Evolutionary conservation across 257 asterid genomes (phyloP).

Genomic region (Plantago major): DNA sequence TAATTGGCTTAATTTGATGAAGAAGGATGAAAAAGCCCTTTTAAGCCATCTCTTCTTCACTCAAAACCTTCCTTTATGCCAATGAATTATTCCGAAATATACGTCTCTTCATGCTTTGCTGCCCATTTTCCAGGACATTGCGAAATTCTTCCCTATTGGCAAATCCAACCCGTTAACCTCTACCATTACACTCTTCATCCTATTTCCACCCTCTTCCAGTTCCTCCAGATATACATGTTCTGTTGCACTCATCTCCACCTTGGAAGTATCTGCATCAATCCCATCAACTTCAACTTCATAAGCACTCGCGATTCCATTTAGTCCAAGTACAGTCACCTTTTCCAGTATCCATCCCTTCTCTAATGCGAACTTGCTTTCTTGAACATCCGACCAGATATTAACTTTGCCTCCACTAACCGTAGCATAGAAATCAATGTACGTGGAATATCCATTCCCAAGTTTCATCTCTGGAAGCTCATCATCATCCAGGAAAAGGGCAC

Average conservation of each 20-base stretch:
- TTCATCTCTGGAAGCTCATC: conserved; percentile 88
- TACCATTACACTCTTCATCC: conserved; percentile 61
- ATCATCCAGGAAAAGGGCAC: conserved; percentile 70
- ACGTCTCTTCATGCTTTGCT: conserved; percentile 23
- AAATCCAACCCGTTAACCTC: conserved; percentile 69
- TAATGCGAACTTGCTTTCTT: conserved; percentile 59
- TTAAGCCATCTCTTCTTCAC: conserved; percentile 28
- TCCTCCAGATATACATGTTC: conserved; percentile 29
- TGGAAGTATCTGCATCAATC: conserved; percentile 27
- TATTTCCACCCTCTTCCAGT: conserved; percentile 31
- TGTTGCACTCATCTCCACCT: conserved; percentile 32
- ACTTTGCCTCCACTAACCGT: conserved; percentile 37
- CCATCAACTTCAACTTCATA: conserved; percentile 55
- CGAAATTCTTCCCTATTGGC: conserved; percentile 70
- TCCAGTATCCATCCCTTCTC: conserved; percentile 75
- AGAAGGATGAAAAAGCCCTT: conserved; percentile 27
- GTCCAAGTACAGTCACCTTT: conserved; percentile 65
- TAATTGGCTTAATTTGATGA: conserved; percentile 19
- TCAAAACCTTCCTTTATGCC: conserved; percentile 18
- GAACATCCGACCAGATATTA: conserved; percentile 77
- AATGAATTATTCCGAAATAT: conserved; percentile 3
- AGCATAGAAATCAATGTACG: conserved; percentile 66
- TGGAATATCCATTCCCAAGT: conserved; percentile 55
- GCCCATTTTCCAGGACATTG: conserved; percentile 82
- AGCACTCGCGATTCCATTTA: conserved; percentile 34